Percentiles rank a stretch among this genome's conserved stretches.
Conservation (phyloP, 169 alveolate genomes). For the Theileria orientalis region DNA sequence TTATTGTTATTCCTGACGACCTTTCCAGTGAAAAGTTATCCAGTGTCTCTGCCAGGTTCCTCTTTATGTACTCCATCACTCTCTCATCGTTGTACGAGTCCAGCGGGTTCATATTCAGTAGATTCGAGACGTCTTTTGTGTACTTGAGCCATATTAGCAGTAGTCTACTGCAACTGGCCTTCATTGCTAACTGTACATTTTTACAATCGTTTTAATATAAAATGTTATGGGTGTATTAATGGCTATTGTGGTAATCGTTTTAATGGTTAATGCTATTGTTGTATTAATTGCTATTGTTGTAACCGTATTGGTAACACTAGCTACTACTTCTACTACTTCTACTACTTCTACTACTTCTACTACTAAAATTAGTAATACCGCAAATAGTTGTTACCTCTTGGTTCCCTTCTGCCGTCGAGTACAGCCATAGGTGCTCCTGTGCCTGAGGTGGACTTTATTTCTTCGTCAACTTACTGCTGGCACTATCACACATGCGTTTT, state of each 20-base stretch:
- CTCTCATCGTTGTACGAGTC: constrained; percentile 42
- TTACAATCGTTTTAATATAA: not conserved
- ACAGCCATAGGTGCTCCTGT: constrained; percentile 58
- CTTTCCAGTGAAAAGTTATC: constrained; percentile 28
- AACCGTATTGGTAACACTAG: no score
- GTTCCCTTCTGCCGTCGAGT: constrained; percentile 46
- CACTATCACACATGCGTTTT: constrained; percentile 38
- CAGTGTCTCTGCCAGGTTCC: constrained; percentile 35
- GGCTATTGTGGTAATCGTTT: no score
- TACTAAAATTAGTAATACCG: no score
- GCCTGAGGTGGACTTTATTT: not conserved
- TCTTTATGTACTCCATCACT: constrained; percentile 43
- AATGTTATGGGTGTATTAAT: no score
- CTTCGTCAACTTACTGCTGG: constrained; percentile 10
- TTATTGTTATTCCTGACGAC: constrained; percentile 21
- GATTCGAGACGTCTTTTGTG: not conserved
- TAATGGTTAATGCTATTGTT: no score
- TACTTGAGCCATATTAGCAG: constrained; percentile 49
- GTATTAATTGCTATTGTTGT: no score
- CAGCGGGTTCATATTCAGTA: constrained; percentile 28
- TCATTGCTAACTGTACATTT: constrained; percentile 10
- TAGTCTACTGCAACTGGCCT: constrained; percentile 37
- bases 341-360: no score
- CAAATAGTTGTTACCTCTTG: no score
- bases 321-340: no score